These are phyloP conservation scores for Aspergillus eucalypticola DNA, from an alignment of 2,329 filamentous ascomycete species.

Conservation along the genomic window DNA sequence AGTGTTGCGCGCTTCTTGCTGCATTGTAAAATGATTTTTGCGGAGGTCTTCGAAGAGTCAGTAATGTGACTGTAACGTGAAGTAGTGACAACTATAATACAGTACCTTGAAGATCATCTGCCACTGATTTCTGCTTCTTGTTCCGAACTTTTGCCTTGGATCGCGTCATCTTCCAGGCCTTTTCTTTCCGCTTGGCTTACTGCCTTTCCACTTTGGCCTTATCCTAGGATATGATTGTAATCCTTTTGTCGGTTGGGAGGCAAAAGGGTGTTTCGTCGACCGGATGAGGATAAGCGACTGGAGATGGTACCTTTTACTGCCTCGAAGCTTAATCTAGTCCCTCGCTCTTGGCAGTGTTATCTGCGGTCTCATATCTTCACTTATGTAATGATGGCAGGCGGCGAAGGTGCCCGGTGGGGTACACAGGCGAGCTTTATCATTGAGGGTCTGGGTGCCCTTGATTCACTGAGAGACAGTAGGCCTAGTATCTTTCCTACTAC, in stretches of 20 bases:
- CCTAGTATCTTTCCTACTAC: not conserved
- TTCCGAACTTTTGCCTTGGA: conserved; percentile 19
- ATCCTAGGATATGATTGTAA: too few relatives aligned
- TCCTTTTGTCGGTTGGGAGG: too few relatives aligned
- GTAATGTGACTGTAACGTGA: conserved; percentile 6
- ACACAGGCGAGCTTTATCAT: not conserved
- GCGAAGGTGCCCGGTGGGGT: not conserved
- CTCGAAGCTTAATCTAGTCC: not conserved
- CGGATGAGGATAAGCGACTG: not conserved
- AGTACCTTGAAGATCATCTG: conserved; percentile 7
- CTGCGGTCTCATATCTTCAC: not conserved
- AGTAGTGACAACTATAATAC: not conserved
- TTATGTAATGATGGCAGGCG: not conserved
- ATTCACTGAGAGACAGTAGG: not conserved
- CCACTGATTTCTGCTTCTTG: conserved; percentile 7
- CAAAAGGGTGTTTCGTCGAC: not conserved
- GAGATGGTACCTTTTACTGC: not conserved
- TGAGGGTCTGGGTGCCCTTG: not conserved
- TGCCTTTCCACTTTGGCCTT: too few relatives aligned
- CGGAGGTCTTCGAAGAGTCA: conserved; percentile 19
- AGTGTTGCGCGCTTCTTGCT: conserved; percentile 61
- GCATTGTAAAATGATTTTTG: conserved; percentile 46
- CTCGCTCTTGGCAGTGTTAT: not conserved
- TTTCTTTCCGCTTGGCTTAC: not conserved
- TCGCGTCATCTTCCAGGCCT: conserved; percentile 18